Base-by-base conservation (phyloP, 306 rosid species). In the Cucumis cinereus region DNA sequence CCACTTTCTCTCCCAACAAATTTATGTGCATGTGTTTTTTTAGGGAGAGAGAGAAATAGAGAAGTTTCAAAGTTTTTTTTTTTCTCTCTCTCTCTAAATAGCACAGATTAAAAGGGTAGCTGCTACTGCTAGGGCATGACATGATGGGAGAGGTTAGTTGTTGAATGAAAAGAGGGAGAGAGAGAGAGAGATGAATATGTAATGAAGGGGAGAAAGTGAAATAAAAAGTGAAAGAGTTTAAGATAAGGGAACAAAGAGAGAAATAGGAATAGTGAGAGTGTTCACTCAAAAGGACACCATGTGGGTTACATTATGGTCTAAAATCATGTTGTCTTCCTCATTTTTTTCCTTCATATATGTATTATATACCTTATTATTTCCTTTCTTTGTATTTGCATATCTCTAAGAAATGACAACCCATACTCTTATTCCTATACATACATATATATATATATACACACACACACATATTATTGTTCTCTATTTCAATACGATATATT, bases 221-320 rank as follows among this genome's bases (percentile, higher is more conserved):
- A 63, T 36, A 35, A 62, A 64, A 64, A 38, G 72, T 64, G 72
- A 30, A 36, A 68, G 74, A 43, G 13, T 9, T 58, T 41, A 43
- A 43, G 74, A 40, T 54, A 81, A 88, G 87, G 88, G 68, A 79
- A 79, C 86, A 88, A 76, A 75, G 79, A 74, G 61, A 77, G 75
- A 77, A 76, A 53, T 69, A 78, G 53, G 58, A 23, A 77, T 68
- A 41, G 61, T 41, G 53, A 75, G 43, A 59, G 55, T 68, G 74
- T 68, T 68, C 36, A 41, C 74, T 67, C 74, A 68, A 33, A 64
- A 38, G 72, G 55, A 68, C 54, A 68, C 83, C 90, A 86, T 84
- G 90, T 84, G 91, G 74, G 82, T 77, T 55, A 77, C 78, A 84
- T 84, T 64, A 85, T 82, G 87, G 76, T 61, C 81, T 79, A 82